Conservation (phyloP, 116 monocot species). For the Trichopus zeylanicus region DNA sequence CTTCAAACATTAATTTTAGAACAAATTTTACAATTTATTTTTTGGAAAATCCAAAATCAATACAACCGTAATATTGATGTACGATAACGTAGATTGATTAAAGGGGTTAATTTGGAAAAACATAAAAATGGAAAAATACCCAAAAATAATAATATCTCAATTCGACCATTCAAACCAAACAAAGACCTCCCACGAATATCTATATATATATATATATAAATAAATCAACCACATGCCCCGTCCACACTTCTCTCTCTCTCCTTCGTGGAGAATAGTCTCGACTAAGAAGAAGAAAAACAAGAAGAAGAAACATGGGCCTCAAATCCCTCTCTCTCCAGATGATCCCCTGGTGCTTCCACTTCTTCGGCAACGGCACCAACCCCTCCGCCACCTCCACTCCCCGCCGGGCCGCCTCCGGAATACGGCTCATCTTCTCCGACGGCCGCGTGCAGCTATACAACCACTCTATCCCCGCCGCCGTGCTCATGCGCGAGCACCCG, state of each 20-base stretch:
- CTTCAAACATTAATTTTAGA: too few species aligned
- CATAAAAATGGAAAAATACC: too few species aligned
- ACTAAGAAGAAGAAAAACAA: not conserved
- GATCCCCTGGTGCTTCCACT: conserved; percentile 40
- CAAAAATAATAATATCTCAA: too few species aligned
- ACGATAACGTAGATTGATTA: too few species aligned
- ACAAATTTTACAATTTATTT: too few species aligned
- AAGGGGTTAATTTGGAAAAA: too few species aligned
- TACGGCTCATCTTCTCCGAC: conserved; percentile 23
- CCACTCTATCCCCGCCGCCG: conserved; percentile 19
- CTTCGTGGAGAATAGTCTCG: not conserved
- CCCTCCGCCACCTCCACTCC: not conserved
- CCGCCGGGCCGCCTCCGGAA: not conserved
- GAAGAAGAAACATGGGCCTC: conserved; percentile 13
- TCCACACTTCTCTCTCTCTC: not conserved
- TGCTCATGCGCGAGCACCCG: conserved; percentile 40
- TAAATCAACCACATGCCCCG: not conserved
- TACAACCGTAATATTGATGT: too few species aligned
- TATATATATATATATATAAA: not conserved
- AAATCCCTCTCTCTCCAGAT: conserved; percentile 32
- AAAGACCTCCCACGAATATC: not conserved
- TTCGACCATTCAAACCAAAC: not conserved
- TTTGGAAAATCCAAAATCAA: too few species aligned
- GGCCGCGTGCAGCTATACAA: conserved; percentile 30
- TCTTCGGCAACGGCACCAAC: not conserved